Conservation (phyloP, 129 eudicot species). For the Pseudognaphalium luteoalbum region DNA sequence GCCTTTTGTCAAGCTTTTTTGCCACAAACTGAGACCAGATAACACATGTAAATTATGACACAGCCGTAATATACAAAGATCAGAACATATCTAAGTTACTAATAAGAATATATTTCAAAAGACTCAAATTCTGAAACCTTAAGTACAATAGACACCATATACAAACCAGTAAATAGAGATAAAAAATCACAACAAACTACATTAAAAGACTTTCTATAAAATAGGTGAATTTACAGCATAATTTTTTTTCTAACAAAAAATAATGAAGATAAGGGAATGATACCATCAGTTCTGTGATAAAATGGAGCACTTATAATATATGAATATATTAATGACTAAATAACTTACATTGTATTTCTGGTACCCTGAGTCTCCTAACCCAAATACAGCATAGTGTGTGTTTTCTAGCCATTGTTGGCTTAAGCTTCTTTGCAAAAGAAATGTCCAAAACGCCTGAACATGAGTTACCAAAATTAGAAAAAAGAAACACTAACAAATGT, state of each 20-base stretch:
- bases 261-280: not conserved
- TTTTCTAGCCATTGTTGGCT: constrained; percentile 62
- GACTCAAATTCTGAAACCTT: not conserved
- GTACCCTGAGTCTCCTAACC: constrained; percentile 97
- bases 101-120: not conserved
- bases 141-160: not conserved
- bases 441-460: constrained; percentile 79
- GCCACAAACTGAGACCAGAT: constrained; percentile 72
- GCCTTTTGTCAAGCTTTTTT: constrained; percentile 93
- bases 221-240: not conserved
- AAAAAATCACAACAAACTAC: not conserved
- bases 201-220: not conserved
- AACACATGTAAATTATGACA: constrained; percentile 12
- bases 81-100: not conserved
- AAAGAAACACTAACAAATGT: not conserved
- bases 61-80: not conserved
- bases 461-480: constrained; percentile 9
- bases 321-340: not conserved
- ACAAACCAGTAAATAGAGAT: not conserved
- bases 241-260: not conserved
- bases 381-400: constrained; percentile 80
- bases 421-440: constrained; percentile 74
- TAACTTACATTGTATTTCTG: constrained; percentile 87
- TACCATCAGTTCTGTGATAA: not conserved
- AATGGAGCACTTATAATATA: not conserved